A percentile compares a stretch with the other conserved stretches of the same genome.
phyloP scores from a whole-genome alignment of 129 eudicot species.

The Heracleum sosnowskyi region DNA sequence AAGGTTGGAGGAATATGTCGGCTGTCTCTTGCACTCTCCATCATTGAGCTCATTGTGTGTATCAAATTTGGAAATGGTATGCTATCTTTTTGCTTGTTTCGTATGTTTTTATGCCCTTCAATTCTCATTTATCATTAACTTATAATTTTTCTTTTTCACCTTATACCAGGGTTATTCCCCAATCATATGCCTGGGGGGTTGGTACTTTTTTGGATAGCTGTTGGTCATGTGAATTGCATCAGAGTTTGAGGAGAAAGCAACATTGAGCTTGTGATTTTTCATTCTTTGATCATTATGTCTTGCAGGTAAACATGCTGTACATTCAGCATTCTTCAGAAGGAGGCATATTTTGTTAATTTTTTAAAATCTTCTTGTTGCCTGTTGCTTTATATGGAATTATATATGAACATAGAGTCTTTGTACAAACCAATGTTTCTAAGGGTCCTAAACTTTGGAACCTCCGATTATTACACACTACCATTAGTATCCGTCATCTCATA shows the following conservation, averaged over 20 bases:
- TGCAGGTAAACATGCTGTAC: conserved; percentile 28
- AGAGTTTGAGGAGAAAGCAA: conserved; percentile 40
- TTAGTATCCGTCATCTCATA: neutral
- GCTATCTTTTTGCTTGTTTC: conserved; percentile 15
- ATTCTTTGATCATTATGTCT: conserved; percentile 32
- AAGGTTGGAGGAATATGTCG: conserved; percentile 91
- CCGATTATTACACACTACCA: neutral
- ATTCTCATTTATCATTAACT: neutral
- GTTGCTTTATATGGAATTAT: neutral
- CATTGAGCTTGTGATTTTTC: conserved; percentile 23
- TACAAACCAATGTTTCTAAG: neutral
- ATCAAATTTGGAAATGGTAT: conserved; percentile 87
- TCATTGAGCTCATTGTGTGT: conserved; percentile 78
- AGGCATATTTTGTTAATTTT: neutral
- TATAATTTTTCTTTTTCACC: neutral
- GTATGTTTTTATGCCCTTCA: neutral
- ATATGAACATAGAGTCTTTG: neutral
- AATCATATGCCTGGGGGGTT: conserved; percentile 68
- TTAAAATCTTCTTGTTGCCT: neutral
- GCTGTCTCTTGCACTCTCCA: conserved; percentile 91
- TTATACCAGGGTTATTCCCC: conserved; percentile 62
- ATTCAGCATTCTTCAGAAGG: neutral
- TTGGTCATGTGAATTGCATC: conserved; percentile 58
- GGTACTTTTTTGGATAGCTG: conserved; percentile 55
- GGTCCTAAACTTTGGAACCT: conserved; percentile 4